Base-by-base conservation (phyloP, 495 filamentous ascomycete genomes). In the Penicillium fimorum region DNA sequence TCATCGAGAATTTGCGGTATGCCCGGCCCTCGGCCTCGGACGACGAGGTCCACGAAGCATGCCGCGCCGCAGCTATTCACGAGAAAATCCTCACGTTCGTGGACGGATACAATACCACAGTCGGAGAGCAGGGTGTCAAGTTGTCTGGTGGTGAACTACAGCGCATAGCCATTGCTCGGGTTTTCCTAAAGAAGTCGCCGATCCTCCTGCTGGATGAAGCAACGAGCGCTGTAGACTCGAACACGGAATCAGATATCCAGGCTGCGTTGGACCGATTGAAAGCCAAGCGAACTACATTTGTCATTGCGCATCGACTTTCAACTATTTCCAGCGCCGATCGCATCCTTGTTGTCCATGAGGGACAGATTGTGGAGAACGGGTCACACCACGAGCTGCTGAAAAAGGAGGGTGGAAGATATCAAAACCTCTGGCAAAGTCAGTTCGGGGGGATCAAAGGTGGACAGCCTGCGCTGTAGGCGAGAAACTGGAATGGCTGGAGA, bases 251-350 rank as follows among this genome's bases (percentile, higher is more conserved):
- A n/a, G 64, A 69, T n/a, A 77, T 84, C 24, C 79, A 81, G 60
- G 56, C 61, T 17, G 71, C 77, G 10, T 54, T 84, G 20, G 71
- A 76, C 4, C 37, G 59, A 35, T 18, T 68, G 47, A 67, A 60
- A 20, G 33, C 40, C 17, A 64, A 59, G 12, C 59, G 69, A 7
- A 77, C 74, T 17, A 69, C 67, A 0, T 55, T 78, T 18, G 64
- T 67, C 1, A 64, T 76, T 58, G 69, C 74, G 40, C 91, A 96
- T 71, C 82, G 90, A 44, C 79, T 95, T 32, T 90, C 87, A 2
- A 95, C 91, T 33, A 90, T 95, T 70, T 87, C 82, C 66, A 81
- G 84, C 60, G 89, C 90, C 2, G 86, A 94, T 64, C 92, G 92
- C 59, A 96, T 96, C 54, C 85, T 94, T 18, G 91, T 95, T 58